A percentile compares a stretch with the other conserved stretches of the same genome.
These are phyloP conservation scores for Hypoxylon subgilvum DNA, from an alignment of 495 filamentous ascomycete species.

Conservation along the genomic window DNA sequence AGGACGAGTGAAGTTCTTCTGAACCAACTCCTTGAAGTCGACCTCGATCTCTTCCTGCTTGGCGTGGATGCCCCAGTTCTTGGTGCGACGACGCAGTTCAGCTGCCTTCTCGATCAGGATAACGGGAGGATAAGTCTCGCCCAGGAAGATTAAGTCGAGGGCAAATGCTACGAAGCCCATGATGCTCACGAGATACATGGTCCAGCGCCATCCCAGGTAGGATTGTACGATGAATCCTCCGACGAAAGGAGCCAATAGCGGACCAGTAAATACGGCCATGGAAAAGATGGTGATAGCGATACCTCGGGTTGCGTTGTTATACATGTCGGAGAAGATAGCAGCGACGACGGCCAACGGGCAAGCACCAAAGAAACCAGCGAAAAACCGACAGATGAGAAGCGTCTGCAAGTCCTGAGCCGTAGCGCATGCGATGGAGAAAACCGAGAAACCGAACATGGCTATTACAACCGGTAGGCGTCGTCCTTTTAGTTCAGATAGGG, in stretches of 20 bases:
- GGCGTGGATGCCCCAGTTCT: constrained; percentile 93
- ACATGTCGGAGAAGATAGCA: constrained; percentile 89
- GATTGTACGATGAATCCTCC: constrained; percentile 81
- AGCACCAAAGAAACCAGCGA: constrained; percentile 75
- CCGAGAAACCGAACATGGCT: constrained; percentile 76
- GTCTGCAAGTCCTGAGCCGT: constrained; percentile 82
- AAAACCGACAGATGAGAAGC: constrained; percentile 82
- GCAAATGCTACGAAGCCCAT: constrained; percentile 78
- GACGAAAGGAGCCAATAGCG: constrained; percentile 80
- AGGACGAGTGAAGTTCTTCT: constrained; percentile 84
- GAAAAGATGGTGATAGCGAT: constrained; percentile 83
- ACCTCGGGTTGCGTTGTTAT: constrained; percentile 77
- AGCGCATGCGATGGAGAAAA: constrained; percentile 76
- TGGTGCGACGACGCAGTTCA: constrained; percentile 78
- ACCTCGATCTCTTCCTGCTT: constrained; percentile 94
- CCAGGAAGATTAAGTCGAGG: constrained; percentile 73
- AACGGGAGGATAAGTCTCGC: constrained; percentile 84
- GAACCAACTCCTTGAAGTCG: constrained; percentile 75
- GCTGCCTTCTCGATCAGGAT: constrained; percentile 78
- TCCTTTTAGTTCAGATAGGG: constrained; percentile 79
- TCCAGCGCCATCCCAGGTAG: constrained; percentile 84
- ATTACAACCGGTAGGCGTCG: constrained; percentile 73
- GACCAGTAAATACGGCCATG: constrained; percentile 83
- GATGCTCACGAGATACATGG: constrained; percentile 71
- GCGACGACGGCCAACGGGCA: constrained; percentile 83